Conservation (phyloP, 768 basidiomycete genomes). For the Atractiella rhizophila region DNA sequence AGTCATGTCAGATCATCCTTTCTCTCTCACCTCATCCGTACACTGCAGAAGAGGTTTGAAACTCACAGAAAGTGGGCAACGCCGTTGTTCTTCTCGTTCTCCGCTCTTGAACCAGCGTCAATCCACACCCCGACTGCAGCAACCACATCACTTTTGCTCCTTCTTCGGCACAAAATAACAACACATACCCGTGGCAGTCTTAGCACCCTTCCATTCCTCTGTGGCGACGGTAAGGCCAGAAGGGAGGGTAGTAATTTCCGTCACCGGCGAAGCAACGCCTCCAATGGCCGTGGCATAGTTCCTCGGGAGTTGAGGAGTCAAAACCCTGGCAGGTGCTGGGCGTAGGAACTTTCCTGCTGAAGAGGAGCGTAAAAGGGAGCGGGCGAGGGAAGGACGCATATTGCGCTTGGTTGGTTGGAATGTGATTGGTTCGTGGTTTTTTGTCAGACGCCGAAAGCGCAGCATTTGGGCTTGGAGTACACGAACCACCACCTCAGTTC, state of each 20-base stretch:
- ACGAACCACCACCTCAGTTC: too few relatives aligned
- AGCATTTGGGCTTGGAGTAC: too few relatives aligned
- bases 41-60: slow-evolving; percentile 33
- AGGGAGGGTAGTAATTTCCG: slow-evolving; percentile 69
- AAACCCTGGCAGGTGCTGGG: too few relatives aligned
- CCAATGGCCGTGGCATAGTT: slow-evolving; percentile 23
- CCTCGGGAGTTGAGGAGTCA: too few relatives aligned
- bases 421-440: too few relatives aligned
- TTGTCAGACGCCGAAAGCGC: too few relatives aligned
- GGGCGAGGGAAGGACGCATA: too few relatives aligned
- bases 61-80: slow-evolving; percentile 96
- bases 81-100: slow-evolving; percentile 81
- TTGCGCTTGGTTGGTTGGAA: too few relatives aligned
- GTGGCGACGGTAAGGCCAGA: slow-evolving; percentile 92
- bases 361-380: too few relatives aligned
- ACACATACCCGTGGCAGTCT: not conserved
- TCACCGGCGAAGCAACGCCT: slow-evolving; percentile 36
- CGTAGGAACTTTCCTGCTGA: too few relatives aligned
- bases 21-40: not conserved
- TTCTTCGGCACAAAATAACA: slow-evolving; percentile 8
- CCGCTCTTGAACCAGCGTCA: slow-evolving; percentile 88
- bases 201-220: slow-evolving; percentile 34
- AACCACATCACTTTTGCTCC: not conserved
- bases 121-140: slow-evolving; percentile 75
- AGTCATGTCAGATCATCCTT: not conserved